Evolutionary conservation across 805 yeast genomes (phyloP), one percentile per base, ranked within the genome.

Genomic region (Ogataea salicorniae): DNA sequence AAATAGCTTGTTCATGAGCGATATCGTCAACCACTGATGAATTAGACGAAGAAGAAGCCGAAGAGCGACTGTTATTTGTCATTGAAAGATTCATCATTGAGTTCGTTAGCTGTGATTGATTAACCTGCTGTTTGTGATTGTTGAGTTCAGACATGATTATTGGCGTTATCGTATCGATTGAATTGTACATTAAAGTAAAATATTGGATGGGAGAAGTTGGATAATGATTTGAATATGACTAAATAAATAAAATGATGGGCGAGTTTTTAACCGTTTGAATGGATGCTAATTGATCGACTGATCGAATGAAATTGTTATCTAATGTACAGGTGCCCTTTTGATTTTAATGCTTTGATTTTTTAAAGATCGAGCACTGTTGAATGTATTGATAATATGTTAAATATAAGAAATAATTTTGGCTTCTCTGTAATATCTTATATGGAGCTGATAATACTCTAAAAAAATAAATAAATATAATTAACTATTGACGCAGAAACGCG

Each of bases 91-190:
- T 41, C 41, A 42, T 26, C 53, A 56, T 46, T 11, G 56, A 47
- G 26, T 46, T 51, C 2, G 46, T 42, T 7, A 56, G 34, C 14
- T 29, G 37, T 13, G 16, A 20, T 31, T 39, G 16, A 23, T 22
- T 34, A 16, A 15, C 13, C 14, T 20, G 40, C 34, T 46, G 35
- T 41, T 51, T 37, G 41, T 43, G 16, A 42, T 35, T 37, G 46
- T 41, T n/a, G 17, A 16, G 37, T 31, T 49, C 46, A 39, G 45
- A 50, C 14, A 36, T 48, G 38, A 17, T 41, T 11, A 36, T 18
- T 16, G 51, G 31, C n/a, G 34, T 53, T 18, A 53, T 43, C 17
- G 56, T 55, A 46, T 55, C 59, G 17, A 47, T 52, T n/a, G 59
- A 55, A 34, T 49, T 45, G 41, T 52, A 47, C 40, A 50, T 46